Evolutionary conservation across 345 rosid genomes (phyloP), one percentile per base, ranked within the genome.

Genomic region (Sisymbrium altissimum): DNA sequence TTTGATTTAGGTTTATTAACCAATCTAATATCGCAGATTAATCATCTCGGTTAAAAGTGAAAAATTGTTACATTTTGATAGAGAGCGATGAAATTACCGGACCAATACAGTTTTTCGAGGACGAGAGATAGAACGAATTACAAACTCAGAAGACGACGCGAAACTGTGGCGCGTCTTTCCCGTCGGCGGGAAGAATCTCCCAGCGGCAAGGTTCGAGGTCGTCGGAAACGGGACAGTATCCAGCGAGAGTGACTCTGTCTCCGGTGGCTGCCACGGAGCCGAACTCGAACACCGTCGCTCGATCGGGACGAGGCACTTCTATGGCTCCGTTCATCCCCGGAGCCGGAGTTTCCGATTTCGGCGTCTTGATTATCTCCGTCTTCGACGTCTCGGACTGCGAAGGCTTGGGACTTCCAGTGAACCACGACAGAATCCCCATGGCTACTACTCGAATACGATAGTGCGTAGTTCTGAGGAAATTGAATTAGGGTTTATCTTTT

Each of bases 131-230:
- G 36, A 58, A 44, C 44, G 58, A 70, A 46, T 30, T 11, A 8
- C 17, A 25, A 5, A 3, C 30, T 76, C 84, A 91, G 72, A 94
- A 94, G 55, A 91, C 96, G 33, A 91, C 89, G 61, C 98, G 96
- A 78, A 94, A 91, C 81, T 88, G 96, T 1, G 96, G 98, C 4
- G 95, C 96, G 68, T 89, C 90, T 64, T 85, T 74, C 2, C 77
- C 91, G 56, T 64, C 81, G 1, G 96, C 89, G 9, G 97, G 93
- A 7, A 87, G 71, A 82, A 94, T 84, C 69, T 86, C 90, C 98
- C 97, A 91, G 38, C 91, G 93, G 81, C 97, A 94, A 29, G 97
- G 98, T 69, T 91, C 95, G 70, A 94, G 93, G 19, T 94, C 92
- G 21, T 94, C 95, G 55, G 98, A 91, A 5, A 91, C 96, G 7